Evolutionary conservation across 306 rosid genomes (phyloP), one percentile per base, ranked within the genome.

Genomic region (Vigna hirtella): DNA sequence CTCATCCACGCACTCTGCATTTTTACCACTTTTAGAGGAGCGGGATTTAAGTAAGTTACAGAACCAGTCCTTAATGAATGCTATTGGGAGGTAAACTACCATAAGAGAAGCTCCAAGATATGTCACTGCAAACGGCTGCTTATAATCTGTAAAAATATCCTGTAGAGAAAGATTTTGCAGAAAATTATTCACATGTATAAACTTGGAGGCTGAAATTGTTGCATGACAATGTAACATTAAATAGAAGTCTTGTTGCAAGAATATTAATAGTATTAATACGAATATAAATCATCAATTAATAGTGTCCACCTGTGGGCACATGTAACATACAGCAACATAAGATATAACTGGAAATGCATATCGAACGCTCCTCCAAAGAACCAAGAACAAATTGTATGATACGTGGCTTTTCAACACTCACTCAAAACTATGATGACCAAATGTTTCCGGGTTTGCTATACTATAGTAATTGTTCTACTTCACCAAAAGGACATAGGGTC

Each of bases 71-170:
- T 96, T 96, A 79, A 93, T 76, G 85, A 91, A 91, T 74, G 97
- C 93, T 87, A 96, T 77, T 74, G 99, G 99, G 79, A 96, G 91
- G 92, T 93, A 96, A 77, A 96, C 94, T 89, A 96, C 96, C 98
- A 96, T 84, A 77, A 96, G 98, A 74, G 98, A 96, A 83, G 96
- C 99, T 85, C 99, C 99, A 28, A 96, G 98, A 83, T 96, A 96
- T 24, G 99, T 93, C 84, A 96, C 87, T 4, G 96, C 99, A 85
- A 96, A 96, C 50, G 99, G 99, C 87, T 96, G 98, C 91, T 93
- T 96, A 83, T 96, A 96, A 82, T 86, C 90, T 64, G 82, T 55
- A 82, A 86, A 95, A 76, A 93, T 96, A 81, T 69, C 94, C 98
- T 96, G 95, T 52, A n/a, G 38, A 71, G 88, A 59, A 82, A 20